A percentile compares a stretch with the other conserved stretches of the same genome.
Conservation (phyloP, 768 basidiomycete species). For the Sporobolomyces phaffii region DNA sequence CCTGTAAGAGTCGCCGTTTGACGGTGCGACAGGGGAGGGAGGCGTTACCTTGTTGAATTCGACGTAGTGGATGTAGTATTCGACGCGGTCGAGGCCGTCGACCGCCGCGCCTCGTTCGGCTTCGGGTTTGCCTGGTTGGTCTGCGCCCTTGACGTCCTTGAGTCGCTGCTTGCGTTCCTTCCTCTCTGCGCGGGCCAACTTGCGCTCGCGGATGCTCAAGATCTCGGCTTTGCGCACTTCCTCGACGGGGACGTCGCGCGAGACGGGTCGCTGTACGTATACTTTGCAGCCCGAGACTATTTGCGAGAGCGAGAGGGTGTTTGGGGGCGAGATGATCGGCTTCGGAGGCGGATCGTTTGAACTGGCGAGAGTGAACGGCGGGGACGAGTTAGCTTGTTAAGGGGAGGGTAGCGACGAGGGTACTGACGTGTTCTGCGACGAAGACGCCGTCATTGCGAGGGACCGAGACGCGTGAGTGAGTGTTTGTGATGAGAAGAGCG, state of each 20-base stretch:
- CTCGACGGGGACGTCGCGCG: constrained; percentile 55
- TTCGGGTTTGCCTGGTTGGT: constrained; percentile 42
- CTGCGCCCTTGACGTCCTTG: constrained; percentile 49
- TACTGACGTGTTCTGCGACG: background rate
- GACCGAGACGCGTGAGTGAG: background rate
- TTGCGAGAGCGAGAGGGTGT: constrained; percentile 32
- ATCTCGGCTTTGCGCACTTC: constrained; percentile 95
- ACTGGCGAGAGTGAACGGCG: background rate
- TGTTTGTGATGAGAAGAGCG: background rate
- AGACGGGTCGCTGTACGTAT: constrained; percentile 72
- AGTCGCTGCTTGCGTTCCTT: constrained; percentile 37
- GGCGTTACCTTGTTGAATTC: constrained; percentile 75
- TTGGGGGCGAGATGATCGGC: constrained; percentile 39
- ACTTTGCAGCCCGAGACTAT: constrained; percentile 72
- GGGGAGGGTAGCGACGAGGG: background rate
- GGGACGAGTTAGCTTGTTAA: background rate
- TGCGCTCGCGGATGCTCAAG: constrained; percentile 85
- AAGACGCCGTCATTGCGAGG: background rate
- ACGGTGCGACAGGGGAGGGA: too few relatives aligned
- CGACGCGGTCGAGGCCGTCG: constrained; percentile 59
- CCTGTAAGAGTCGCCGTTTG: background rate
- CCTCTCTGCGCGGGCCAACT: constrained; percentile 51
- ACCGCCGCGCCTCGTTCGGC: constrained; percentile 58
- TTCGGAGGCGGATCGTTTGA: constrained; percentile 22
- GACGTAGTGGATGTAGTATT: constrained; percentile 98